phyloP scores from a whole-genome alignment of 208 protist genomes.

The Leishmania tropica region DNA sequence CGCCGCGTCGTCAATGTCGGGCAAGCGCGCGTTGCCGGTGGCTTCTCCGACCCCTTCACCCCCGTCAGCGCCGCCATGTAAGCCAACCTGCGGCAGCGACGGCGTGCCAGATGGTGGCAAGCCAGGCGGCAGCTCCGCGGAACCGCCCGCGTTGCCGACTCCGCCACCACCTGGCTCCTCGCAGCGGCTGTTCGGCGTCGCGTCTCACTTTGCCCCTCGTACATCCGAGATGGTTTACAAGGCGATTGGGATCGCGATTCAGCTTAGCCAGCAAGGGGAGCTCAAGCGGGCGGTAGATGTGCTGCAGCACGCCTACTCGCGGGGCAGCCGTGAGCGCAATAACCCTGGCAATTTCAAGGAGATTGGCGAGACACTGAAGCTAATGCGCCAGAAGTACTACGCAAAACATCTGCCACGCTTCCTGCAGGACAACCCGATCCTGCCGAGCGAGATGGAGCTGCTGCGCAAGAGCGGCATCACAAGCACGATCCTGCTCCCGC shows the following conservation, averaged over 20 bases:
- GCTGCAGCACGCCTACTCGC: conserved; percentile 74
- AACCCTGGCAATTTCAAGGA: conserved; percentile 71
- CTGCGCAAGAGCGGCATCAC: conserved; percentile 74
- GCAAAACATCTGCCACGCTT: conserved; percentile 66
- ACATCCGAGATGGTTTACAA: conserved; percentile 61
- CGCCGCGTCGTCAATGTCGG: neutral
- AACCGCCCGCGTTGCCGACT: neutral
- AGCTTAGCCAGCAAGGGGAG: conserved; percentile 54
- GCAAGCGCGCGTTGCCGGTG: neutral
- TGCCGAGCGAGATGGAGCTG: conserved; percentile 76
- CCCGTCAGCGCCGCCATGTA: neutral
- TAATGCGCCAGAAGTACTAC: conserved; percentile 60
- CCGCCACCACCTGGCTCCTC: neutral
- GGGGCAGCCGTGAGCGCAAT: conserved; percentile 54
- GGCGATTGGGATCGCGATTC: conserved; percentile 67
- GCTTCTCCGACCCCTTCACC: neutral
- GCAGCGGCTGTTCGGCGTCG: conserved; percentile 22
- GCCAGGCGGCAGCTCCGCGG: neutral
- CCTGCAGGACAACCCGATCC: conserved; percentile 85
- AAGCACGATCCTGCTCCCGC: conserved; percentile 67
- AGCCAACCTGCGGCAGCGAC: neutral
- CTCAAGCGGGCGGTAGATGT: conserved; percentile 85
- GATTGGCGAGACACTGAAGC: conserved; percentile 61
- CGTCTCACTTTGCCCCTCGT: conserved; percentile 38
- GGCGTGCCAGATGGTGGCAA: neutral